Evolutionary conservation across 75 land plant species (phyloP), one percentile per base, ranked within the genome.

Genomic region (Pinus albicaulis): DNA sequence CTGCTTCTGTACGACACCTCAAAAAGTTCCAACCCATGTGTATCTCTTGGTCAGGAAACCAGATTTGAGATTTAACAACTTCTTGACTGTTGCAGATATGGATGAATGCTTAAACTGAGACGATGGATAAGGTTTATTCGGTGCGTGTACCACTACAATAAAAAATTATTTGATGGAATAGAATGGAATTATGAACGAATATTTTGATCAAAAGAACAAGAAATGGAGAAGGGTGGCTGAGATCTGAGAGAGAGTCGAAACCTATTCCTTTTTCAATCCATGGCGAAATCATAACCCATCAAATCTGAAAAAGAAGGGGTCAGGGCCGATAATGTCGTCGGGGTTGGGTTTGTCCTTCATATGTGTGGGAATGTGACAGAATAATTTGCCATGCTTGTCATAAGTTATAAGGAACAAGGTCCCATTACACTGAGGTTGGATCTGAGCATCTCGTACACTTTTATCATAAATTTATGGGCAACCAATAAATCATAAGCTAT

Each of bases 51-150:
- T 93, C 52, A 96, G 82, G 74, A 92, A 92, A 12, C 79, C 76
- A 34, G 87, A 80, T 62, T 83, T 86, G 59, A 96, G 89, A 74
- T 90, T 87, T 82, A 93, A 93, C 10, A 96, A 87, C 80, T 93
- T 96, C 80, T 90, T 88, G 12, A 95, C 91, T 0, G 95, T 95
- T 38, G 98, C 98, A 20, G 98, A 89, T 7, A 95, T 85, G 4
- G 98, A 95, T 0, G 98, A 95, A 74, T 95, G 98, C 87, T 95
- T 95, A 59, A 81, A 95, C 66, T 92, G 85, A 1, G 98, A 95
- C 0, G 87, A 83, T 0, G 92, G 86, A 16, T 79, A 61, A 13
- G 91, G 92, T 34, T 95, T 95, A n/a, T 59, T 41, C 1, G 98
- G 89, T 28, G 79, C 81, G 63, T 91, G 93, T 58, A 88, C 64